Base-by-base conservation (phyloP, 805 yeast genomes). In the Wickerhamomyces strasburgensis region DNA sequence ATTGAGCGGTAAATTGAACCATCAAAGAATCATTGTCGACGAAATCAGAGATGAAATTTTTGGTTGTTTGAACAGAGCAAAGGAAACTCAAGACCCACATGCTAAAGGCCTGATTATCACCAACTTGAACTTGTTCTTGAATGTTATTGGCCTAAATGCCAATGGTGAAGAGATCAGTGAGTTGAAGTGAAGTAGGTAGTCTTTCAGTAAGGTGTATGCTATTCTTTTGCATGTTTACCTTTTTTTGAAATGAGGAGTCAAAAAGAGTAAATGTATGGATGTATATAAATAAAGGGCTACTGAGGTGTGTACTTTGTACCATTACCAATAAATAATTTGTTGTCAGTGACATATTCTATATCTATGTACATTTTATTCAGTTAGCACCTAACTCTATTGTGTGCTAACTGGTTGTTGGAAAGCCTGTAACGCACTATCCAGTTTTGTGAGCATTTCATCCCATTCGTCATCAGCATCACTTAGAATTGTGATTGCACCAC, bases 71-170 rank as follows among this genome's bases (percentile, higher is more conserved):
- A 75, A 69, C 43, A 74, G 79, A 44, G 90, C 96, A 13, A 84
- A 82, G 63, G 56, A 65, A 38, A 56, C 56, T 29, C 56, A 57
- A 25, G 50, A 51, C 11, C 43, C 52, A 2, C 7, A 11, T 11
- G 71, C 54, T 67, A 77, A 45, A 73, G 76, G 68, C 49, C 77
- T 70, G 64, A 72, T 81, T 54, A 72, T 84, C 56, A 78, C 76
- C 47, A 88, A 88, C 56, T 74, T 90, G 73, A 90, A 90, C 60
- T 67, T 90, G 73, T 89, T 88, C 67, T 73, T 90, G 63, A 93
- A 90, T 51, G 97, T 89, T 32, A 88, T 90, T 94, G 98, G 98
- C 6, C 73, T 90, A 47, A 86, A 84, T 42, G 96, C 97, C 5
- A 84, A 85, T 48, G 93, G 86, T 51, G 81, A 79, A 39, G 96